Conservation (phyloP, 163 green algal species). For the Smithsoniella earleae region DNA sequence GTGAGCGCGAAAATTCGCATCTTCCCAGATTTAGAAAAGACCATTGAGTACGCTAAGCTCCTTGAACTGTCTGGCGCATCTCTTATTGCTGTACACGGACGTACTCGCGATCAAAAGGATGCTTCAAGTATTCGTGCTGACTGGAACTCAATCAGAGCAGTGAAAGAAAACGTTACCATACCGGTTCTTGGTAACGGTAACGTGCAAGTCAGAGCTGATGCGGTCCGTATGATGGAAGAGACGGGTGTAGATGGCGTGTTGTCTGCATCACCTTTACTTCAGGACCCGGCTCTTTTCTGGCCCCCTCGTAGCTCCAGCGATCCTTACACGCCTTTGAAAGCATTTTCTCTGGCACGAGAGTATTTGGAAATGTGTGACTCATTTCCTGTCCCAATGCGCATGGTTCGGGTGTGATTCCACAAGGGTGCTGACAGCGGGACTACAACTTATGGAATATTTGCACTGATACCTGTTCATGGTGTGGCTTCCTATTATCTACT, state of each 20-base stretch:
- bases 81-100: slow-evolving; percentile 87
- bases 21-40: slow-evolving; percentile 71
- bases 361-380: slow-evolving; percentile 59
- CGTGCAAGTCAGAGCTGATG: slow-evolving; percentile 58
- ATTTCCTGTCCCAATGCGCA: slow-evolving; percentile 68
- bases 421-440: neutral
- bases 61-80: slow-evolving; percentile 76
- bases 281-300: slow-evolving; percentile 83
- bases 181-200: slow-evolving; percentile 96
- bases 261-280: slow-evolving; percentile 82
- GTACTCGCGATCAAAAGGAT: slow-evolving; percentile 87
- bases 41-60: slow-evolving; percentile 83
- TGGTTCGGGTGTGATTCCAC: slow-evolving; percentile 53
- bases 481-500: too few species aligned
- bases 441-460: too few species aligned
- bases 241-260: slow-evolving; percentile 81
- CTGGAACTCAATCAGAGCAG: slow-evolving; percentile 69
- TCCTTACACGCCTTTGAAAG: slow-evolving; percentile 34
- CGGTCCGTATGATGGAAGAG: slow-evolving; percentile 48
- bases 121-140: slow-evolving; percentile 52
- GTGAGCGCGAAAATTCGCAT: slow-evolving; percentile 94
- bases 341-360: slow-evolving; percentile 43
- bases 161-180: slow-evolving; percentile 64
- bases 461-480: too few species aligned
- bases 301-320: neutral